A percentile compares a stretch with the other conserved stretches of the same genome.
Evolutionary conservation across 768 basidiomycete species (phyloP).

Genomic region (Russula earlei): DNA sequence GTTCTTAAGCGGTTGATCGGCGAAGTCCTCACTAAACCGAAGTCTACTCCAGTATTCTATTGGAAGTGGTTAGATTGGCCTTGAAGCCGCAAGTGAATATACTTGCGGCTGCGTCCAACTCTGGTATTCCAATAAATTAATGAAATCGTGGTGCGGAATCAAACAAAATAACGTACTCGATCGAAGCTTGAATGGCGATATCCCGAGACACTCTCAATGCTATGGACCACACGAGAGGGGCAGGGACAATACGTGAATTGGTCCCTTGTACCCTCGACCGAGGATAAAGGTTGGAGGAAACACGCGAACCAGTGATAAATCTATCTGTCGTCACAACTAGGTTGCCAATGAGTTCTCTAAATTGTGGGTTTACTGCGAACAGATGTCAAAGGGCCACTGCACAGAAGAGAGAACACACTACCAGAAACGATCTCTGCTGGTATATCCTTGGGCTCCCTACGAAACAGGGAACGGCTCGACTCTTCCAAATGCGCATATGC

Average conservation of each 20-base stretch:
- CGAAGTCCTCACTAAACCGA: background rate
- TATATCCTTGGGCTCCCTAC: background rate
- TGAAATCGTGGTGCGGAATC: background rate
- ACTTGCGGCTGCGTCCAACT: background rate
- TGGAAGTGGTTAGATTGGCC: background rate
- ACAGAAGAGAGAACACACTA: background rate
- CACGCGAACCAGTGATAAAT: background rate
- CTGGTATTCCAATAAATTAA: background rate
- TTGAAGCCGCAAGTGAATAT: too few species aligned
- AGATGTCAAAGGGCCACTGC: background rate
- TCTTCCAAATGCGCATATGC: background rate
- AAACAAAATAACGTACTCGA: background rate
- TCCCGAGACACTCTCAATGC: background rate
- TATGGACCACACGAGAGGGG: background rate
- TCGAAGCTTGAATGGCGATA: background rate
- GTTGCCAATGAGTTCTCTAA: background rate
- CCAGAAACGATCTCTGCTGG: conserved; percentile 5
- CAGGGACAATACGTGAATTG: background rate
- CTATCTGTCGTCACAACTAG: background rate
- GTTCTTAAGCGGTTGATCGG: background rate
- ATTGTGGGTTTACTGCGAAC: background rate
- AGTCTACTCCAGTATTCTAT: conserved; percentile 9
- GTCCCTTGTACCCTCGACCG: background rate
- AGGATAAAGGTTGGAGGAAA: background rate
- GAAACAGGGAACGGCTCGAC: background rate